Conservation (phyloP, 1,284 basidiomycete species). For the Ceratobasidium theobromae region DNA sequence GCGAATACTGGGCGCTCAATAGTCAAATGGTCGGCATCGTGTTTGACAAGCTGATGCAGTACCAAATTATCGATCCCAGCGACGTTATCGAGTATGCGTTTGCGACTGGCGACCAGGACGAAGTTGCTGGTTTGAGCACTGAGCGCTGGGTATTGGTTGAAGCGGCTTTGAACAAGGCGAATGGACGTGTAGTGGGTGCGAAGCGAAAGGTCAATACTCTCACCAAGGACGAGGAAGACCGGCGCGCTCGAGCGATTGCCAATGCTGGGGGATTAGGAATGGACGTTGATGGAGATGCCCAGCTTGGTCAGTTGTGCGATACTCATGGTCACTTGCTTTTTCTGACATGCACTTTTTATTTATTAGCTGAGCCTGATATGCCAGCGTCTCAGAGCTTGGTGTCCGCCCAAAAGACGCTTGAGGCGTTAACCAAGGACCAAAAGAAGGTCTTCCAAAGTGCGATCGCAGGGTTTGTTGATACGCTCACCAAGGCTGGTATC, state of each 20-base stretch:
- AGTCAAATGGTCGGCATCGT: slow-evolving; percentile 87
- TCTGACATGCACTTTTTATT: neutral
- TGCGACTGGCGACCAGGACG: slow-evolving; percentile 43
- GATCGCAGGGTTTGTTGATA: slow-evolving; percentile 69
- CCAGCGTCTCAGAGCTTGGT: slow-evolving; percentile 62
- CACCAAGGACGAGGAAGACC: slow-evolving; percentile 85
- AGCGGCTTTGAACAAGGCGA: slow-evolving; percentile 83
- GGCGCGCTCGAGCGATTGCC: slow-evolving; percentile 70
- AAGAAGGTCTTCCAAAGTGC: slow-evolving; percentile 65
- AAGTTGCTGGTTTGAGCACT: slow-evolving; percentile 47
- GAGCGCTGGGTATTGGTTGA: slow-evolving; percentile 82
- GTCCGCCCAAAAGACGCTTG: slow-evolving; percentile 69
- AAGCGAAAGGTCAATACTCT: slow-evolving; percentile 69
- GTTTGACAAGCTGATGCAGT: slow-evolving; percentile 97
- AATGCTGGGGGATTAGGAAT: slow-evolving; percentile 42
- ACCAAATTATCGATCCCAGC: slow-evolving; percentile 92
- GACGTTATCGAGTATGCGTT: slow-evolving; percentile 92
- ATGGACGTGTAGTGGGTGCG: slow-evolving; percentile 78
- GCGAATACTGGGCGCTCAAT: slow-evolving; percentile 77
- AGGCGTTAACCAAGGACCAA: slow-evolving; percentile 70
- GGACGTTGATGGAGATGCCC: slow-evolving; percentile 37
- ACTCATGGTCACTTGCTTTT: slow-evolving; percentile 28
- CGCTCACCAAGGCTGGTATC: slow-evolving; percentile 53
- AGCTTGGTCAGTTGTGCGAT: slow-evolving; percentile 31
- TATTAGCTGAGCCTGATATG: slow-evolving; percentile 42